Evolutionary conservation across 805 yeast species (phyloP).

Genomic region (Myxozyma sirexii): DNA sequence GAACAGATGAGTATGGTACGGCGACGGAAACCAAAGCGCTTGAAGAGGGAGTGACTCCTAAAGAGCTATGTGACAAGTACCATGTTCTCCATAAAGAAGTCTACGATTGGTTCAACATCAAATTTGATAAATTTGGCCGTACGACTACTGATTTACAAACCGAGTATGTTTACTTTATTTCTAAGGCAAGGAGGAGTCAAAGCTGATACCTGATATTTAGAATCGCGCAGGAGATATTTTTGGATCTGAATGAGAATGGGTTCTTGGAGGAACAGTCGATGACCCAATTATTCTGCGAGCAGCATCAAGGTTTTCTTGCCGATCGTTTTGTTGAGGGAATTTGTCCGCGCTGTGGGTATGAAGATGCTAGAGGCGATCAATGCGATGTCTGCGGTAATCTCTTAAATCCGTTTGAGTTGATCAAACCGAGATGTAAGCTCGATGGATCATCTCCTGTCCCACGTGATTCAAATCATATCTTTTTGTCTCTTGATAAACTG

Average conservation of each 20-base stretch:
- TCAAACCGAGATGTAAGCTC: conserved; percentile 92
- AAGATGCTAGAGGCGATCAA: conserved; percentile 99
- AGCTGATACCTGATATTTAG: neutral
- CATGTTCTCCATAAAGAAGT: conserved; percentile 83
- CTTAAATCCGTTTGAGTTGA: conserved; percentile 88
- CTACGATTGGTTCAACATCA: conserved; percentile 96
- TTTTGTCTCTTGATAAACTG: conserved; percentile 78
- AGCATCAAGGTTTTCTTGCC: conserved; percentile 88
- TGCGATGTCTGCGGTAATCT: conserved; percentile 95
- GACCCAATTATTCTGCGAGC: conserved; percentile 89
- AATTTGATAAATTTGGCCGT: conserved; percentile 93
- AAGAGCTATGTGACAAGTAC: conserved; percentile 87
- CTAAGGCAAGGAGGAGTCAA: too few species aligned
- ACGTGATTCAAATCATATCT: conserved; percentile 81
- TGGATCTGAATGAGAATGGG: conserved; percentile 72
- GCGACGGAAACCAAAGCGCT: conserved; percentile 98
- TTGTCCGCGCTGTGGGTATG: conserved; percentile 93
- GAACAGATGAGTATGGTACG: conserved; percentile 99
- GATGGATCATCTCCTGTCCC: conserved; percentile 82
- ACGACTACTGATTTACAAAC: conserved; percentile 93
- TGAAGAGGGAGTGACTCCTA: conserved; percentile 88
- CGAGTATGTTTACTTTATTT: too few species aligned
- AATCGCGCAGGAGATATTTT: conserved; percentile 91
- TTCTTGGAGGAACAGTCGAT: conserved; percentile 82
- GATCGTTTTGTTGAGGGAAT: conserved; percentile 97